Base-by-base conservation (phyloP, 768 basidiomycete species). In the Kwoniella newhampshirensis region DNA sequence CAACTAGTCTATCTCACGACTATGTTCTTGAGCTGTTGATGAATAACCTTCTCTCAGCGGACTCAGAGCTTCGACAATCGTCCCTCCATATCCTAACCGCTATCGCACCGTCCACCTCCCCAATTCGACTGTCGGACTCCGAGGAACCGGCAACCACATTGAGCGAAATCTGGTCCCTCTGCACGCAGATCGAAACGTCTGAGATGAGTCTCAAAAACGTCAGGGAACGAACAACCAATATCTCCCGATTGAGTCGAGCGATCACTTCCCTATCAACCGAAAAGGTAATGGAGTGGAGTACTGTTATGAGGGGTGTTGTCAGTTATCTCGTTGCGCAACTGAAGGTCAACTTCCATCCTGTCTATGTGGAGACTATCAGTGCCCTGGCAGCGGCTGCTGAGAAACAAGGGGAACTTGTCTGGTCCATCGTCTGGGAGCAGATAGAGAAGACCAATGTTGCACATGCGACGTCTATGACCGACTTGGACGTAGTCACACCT, bases 321-420 rank as follows among this genome's bases (percentile, higher is more conserved):
- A 49, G 51, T 1, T 69, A 66, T 39, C 63, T 70, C 5, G 47
- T 70, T 20, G 89, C 88, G 5, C 93, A 96, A 73, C 80, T 97
- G 50, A 97, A 98, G 78, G 87, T 97, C 59, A 94, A 92, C 72
- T 78, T 98, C 42, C 83, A 89, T 26, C 96, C 96, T 0, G 71
- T 96, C 15, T 99, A 93, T 88, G 82, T 85, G 3, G 87, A 92
- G 17, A 84, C 91, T 3, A 82, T 85, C 12, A 81, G 82, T 11
- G 86, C 88, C 0, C 75, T 96, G 4, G 80, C 82, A 0, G 70
- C 75, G 1, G 59, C 84, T 13, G 80, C 83, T 0, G 73, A 75
- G 27, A 78, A 82, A n/a, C 86, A 85, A 58, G 85, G 83, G 0
- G 85, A 89, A 61, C 60, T 82, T 1, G 83, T 89, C 1, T 96